Evolutionary conservation across 805 yeast genomes (phyloP), one percentile per base, ranked within the genome.

Genomic region (Ogataea chonburiensis): DNA sequence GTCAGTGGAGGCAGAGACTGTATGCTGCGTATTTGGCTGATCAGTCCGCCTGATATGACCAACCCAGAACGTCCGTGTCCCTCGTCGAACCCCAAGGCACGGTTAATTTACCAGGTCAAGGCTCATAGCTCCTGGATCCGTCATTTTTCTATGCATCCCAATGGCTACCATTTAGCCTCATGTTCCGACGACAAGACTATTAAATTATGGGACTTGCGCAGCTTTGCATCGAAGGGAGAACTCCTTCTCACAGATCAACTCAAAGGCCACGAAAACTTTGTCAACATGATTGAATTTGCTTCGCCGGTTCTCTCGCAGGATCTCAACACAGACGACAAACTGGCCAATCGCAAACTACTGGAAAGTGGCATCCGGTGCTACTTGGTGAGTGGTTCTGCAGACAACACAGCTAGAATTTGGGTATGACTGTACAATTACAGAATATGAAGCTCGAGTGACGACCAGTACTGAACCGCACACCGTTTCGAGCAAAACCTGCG

Each of bases 51-150:
- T 1, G 67, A 64, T 7, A 38, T 77, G n/a, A 60, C 72, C 20
- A 73, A 79, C 10, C 49, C 50, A 3, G 54, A 42, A 7, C 37
- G 40, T 6, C 61, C 74, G 5, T 27, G 38, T 26, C 84, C 87
- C 0, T 61, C 77, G 0, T 59, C 73, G 14, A 72, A 78, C 49
- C 77, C 84, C 1, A 75, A 79, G 31, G 91, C 85, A 3, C 70
- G 67, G 49, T 62, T 75, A 17, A 50, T 86, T 1, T 66, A 70
- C 16, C 77, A 78, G 13, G 61, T 86, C 8, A 51, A 62, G 5
- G 96, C 93, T 2, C 97, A 89, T 59, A 76, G 77, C 32, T 84
- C 93, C 7, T 89, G 98, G 98, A 83, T 91, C 1, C 75, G 82
- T 43, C 73, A 78, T 6, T 50, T 88, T 5, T 64, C 66, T 7